Percentiles rank a stretch among this genome's conserved stretches.
These are phyloP conservation scores for Podaxis rugospora DNA, from an alignment of 768 basidiomycete genomes.

Conservation along the genomic window DNA sequence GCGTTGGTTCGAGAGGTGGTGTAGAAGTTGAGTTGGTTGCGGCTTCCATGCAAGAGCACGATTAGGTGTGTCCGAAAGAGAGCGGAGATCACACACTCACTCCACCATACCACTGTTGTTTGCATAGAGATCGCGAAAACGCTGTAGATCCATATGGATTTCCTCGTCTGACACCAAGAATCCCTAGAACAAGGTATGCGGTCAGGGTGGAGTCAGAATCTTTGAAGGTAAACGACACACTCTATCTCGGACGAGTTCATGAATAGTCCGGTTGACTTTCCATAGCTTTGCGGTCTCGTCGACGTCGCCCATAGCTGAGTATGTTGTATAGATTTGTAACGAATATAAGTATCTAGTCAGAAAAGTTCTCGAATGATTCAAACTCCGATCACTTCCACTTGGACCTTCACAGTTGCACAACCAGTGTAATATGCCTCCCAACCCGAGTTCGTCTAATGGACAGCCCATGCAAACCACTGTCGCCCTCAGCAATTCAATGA, in stretches of 20 bases:
- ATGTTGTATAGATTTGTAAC: conserved; percentile 11
- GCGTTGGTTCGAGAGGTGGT: conserved; percentile 67
- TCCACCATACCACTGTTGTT: conserved; percentile 75
- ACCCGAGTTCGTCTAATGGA: conserved; percentile 8
- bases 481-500: conserved; percentile 40
- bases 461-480: conserved; percentile 26
- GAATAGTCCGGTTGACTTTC: conserved; percentile 94
- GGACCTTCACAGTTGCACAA: neutral
- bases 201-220: conserved; percentile 20
- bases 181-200: conserved; percentile 50
- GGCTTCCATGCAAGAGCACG: conserved; percentile 42
- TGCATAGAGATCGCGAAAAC: conserved; percentile 73
- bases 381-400: conserved; percentile 47
- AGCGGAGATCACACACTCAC: conserved; percentile 46
- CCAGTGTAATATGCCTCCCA: conserved; percentile 1
- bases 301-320: conserved; percentile 53
- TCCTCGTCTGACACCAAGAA: conserved; percentile 94
- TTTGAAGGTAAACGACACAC: conserved; percentile 39
- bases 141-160: conserved; percentile 79
- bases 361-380: conserved; percentile 27
- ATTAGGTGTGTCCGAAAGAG: neutral
- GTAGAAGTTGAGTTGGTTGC: conserved; percentile 86
- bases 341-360: conserved; percentile 12
- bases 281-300: conserved; percentile 88
- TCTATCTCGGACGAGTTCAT: conserved; percentile 94